A percentile compares a stretch with the other conserved stretches of the same genome.
phyloP scores from a whole-genome alignment of 345 rosid genomes.

The Dovyalis caffra region DNA sequence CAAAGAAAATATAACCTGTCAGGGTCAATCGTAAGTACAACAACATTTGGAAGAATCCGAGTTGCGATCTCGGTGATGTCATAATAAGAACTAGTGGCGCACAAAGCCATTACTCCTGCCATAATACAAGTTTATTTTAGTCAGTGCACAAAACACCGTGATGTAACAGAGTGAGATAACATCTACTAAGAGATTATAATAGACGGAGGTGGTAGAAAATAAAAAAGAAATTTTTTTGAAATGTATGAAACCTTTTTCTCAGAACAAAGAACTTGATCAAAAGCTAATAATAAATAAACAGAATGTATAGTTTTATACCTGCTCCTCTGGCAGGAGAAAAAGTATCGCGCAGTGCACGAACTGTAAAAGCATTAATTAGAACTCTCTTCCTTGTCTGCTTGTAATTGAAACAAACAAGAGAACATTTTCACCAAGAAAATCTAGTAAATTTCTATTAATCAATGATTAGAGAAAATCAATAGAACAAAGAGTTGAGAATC shows the following conservation, averaged over 20 bases:
- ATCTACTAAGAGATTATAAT: not conserved
- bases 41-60: slow-evolving; percentile 84
- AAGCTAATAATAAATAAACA: not conserved
- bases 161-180: slow-evolving; percentile 3
- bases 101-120: slow-evolving; percentile 93
- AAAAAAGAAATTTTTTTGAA: not conserved
- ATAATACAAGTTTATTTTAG: slow-evolving; percentile 10
- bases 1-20: slow-evolving; percentile 57
- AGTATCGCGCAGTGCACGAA: slow-evolving; percentile 94
- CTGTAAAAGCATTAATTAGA: slow-evolving; percentile 95
- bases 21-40: slow-evolving; percentile 86
- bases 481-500: not conserved
- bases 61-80: slow-evolving; percentile 90
- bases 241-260: not conserved
- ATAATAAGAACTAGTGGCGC: slow-evolving; percentile 89
- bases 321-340: slow-evolving; percentile 99
- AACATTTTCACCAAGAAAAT: slow-evolving; percentile 9
- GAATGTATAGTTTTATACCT: slow-evolving; percentile 47
- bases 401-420: slow-evolving; percentile 15
- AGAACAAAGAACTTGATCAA: not conserved
- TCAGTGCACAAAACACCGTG: slow-evolving; percentile 3
- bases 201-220: not conserved
- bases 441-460: not conserved
- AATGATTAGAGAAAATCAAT: not conserved
- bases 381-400: slow-evolving; percentile 93